Percentiles rank a stretch among this genome's conserved stretches.
Conservation (phyloP, 345 rosid genomes). For the Hibiscus syriacus region DNA sequence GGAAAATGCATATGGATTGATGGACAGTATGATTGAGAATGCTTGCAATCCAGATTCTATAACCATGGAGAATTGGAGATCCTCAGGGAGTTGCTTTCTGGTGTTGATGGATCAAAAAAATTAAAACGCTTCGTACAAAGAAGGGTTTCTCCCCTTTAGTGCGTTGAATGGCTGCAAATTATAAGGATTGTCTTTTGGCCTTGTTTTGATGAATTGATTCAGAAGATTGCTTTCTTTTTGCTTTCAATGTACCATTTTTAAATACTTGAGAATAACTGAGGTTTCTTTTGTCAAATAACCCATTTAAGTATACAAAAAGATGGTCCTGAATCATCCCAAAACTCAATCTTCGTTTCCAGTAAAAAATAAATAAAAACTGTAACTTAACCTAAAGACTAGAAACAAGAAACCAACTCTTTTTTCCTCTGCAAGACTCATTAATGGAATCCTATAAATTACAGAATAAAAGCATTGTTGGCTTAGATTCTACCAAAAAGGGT, state of each 20-base stretch:
- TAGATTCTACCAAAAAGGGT: slow-evolving; percentile 20
- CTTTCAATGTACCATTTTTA: not conserved
- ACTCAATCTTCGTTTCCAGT: too few species aligned
- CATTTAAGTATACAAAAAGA: too few species aligned
- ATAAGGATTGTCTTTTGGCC: not conserved
- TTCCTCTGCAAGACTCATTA: slow-evolving; percentile 18
- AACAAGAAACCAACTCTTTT: not conserved
- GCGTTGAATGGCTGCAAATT: slow-evolving; percentile 9
- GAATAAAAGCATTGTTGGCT: too few species aligned
- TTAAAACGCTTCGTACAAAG: slow-evolving; percentile 44
- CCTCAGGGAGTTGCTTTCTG: slow-evolving; percentile 63
- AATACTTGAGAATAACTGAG: not conserved
- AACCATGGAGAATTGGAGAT: slow-evolving; percentile 66
- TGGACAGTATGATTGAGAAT: slow-evolving; percentile 57
- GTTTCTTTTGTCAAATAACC: too few species aligned
- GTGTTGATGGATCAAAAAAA: slow-evolving; percentile 40
- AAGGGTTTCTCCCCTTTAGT: slow-evolving; percentile 23
- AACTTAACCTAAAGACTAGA: not conserved
- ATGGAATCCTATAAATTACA: too few species aligned
- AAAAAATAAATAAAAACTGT: too few species aligned
- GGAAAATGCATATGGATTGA: slow-evolving; percentile 39
- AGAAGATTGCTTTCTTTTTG: not conserved
- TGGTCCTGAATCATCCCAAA: too few species aligned
- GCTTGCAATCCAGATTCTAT: slow-evolving; percentile 61
- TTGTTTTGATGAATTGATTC: not conserved